These are phyloP conservation scores for Colletotrichum zoysiae DNA, from an alignment of 2,329 filamentous ascomycete species.

Conservation along the genomic window DNA sequence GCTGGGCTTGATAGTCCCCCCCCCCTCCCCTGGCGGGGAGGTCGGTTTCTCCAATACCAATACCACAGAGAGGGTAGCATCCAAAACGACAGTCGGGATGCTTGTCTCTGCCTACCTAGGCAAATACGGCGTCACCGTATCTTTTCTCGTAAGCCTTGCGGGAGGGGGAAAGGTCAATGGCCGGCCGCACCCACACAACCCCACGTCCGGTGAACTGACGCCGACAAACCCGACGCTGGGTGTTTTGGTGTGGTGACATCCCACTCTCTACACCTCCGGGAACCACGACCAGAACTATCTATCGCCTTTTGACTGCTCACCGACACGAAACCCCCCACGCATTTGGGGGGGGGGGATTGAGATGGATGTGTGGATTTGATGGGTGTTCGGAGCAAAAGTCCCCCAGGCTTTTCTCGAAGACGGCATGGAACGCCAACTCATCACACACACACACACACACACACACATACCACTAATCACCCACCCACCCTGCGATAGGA, in stretches of 20 bases:
- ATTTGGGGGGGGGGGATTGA: too few relatives aligned
- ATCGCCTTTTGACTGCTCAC: not conserved
- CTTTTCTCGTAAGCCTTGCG: not conserved
- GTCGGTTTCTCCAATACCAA: not conserved
- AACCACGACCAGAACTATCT: too few relatives aligned
- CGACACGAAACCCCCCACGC: not conserved
- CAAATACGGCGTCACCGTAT: not conserved
- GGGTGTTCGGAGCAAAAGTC: not conserved
- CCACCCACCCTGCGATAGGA: not conserved
- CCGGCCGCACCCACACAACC: not conserved
- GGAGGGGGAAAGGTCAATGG: not conserved
- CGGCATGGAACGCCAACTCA: conserved; percentile 2
- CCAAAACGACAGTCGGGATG: not conserved
- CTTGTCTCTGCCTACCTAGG: too few relatives aligned
- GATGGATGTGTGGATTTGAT: too few relatives aligned
- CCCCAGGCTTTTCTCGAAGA: not conserved
- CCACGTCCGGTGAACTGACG: not conserved
- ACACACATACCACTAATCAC: not conserved
- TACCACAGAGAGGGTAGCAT: not conserved
- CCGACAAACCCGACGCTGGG: too few relatives aligned
- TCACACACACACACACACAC: not conserved
- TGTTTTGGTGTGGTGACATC: not conserved
- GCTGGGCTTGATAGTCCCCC: not conserved
- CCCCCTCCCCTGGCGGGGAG: not conserved
- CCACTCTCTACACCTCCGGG: not conserved